Conservation (phyloP, 1,284 basidiomycete genomes). For the Phaffia rhodozyma region DNA sequence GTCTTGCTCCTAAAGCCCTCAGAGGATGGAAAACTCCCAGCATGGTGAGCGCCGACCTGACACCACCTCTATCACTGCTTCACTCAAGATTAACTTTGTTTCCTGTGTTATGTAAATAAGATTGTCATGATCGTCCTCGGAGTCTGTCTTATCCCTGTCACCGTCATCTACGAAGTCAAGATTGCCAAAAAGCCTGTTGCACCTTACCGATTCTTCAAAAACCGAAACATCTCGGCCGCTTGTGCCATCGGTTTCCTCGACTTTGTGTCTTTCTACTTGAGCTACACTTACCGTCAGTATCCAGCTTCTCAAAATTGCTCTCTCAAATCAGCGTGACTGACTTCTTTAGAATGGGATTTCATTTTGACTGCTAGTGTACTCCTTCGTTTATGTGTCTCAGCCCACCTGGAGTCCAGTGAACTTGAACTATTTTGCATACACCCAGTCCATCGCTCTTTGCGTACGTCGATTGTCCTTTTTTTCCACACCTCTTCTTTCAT, state of each 20-base stretch:
- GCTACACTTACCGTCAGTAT: neutral
- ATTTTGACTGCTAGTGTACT: slow-evolving; percentile 9
- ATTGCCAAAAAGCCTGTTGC: slow-evolving; percentile 38
- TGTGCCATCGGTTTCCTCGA: slow-evolving; percentile 57
- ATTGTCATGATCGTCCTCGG: slow-evolving; percentile 34
- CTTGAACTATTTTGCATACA: slow-evolving; percentile 31
- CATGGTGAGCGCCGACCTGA: slow-evolving; percentile 19
- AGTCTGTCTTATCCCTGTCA: slow-evolving; percentile 34
- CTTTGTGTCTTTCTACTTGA: slow-evolving; percentile 48
- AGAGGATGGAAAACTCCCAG: slow-evolving; percentile 32
- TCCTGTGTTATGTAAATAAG: neutral
- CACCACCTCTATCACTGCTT: neutral
- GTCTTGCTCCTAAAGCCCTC: slow-evolving; percentile 41
- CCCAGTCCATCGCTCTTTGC: slow-evolving; percentile 28
- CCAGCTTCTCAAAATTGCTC: neutral
- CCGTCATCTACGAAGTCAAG: slow-evolving; percentile 37
- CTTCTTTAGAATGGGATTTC: slow-evolving; percentile 46
- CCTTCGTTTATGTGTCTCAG: slow-evolving; percentile 30
- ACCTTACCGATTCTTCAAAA: slow-evolving; percentile 46
- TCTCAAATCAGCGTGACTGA: slow-evolving; percentile 41
- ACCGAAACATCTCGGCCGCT: slow-evolving; percentile 49
- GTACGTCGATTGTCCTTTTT: neutral
- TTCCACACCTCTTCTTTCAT: neutral
- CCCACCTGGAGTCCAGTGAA: slow-evolving; percentile 27
- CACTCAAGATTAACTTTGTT: neutral